These are phyloP conservation scores for Ceratobasidium theobromae DNA, from an alignment of 1,284 basidiomycete species.

Conservation along the genomic window DNA sequence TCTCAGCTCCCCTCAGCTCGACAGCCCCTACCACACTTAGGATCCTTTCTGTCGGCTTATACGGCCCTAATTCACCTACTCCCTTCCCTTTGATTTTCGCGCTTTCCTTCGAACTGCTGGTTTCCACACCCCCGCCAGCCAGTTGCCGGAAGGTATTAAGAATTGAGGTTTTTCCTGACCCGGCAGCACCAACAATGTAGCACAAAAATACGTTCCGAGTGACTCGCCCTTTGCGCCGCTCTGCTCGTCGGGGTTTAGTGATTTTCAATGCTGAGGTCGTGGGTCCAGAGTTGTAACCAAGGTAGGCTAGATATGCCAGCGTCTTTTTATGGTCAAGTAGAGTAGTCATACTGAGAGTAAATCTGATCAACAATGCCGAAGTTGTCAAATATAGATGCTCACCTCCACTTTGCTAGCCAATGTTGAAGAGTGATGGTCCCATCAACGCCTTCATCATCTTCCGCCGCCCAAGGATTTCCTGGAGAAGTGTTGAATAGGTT, in stretches of 20 bases:
- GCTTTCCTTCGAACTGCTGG: conserved; percentile 84
- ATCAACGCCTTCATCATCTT: conserved; percentile 68
- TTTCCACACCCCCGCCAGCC: conserved; percentile 25
- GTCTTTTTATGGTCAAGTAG: conserved; percentile 90
- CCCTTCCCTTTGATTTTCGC: conserved; percentile 42
- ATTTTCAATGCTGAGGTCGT: conserved; percentile 78
- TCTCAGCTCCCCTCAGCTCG: conserved; percentile 92
- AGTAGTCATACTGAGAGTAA: conserved; percentile 82
- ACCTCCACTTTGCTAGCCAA: conserved; percentile 99
- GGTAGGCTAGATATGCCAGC: conserved; percentile 92
- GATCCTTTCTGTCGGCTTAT: conserved; percentile 87
- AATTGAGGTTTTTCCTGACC: conserved; percentile 91
- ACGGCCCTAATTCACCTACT: conserved; percentile 52
- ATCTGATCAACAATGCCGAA: neutral
- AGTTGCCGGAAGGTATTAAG: conserved; percentile 45
- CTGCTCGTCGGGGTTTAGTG: conserved; percentile 79
- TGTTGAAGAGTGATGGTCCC: conserved; percentile 94
- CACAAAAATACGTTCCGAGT: conserved; percentile 88
- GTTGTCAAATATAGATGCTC: conserved; percentile 33
- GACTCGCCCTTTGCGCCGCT: conserved; percentile 84
- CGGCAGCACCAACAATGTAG: conserved; percentile 93
- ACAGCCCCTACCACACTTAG: conserved; percentile 94
- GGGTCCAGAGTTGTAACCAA: conserved; percentile 77
- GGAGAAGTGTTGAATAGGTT: conserved; percentile 93
- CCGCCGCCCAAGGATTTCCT: conserved; percentile 81